A percentile compares a stretch with the other conserved stretches of the same genome.
These are phyloP conservation scores for Russula compacta DNA, from an alignment of 768 basidiomycete species.

Conservation along the genomic window DNA sequence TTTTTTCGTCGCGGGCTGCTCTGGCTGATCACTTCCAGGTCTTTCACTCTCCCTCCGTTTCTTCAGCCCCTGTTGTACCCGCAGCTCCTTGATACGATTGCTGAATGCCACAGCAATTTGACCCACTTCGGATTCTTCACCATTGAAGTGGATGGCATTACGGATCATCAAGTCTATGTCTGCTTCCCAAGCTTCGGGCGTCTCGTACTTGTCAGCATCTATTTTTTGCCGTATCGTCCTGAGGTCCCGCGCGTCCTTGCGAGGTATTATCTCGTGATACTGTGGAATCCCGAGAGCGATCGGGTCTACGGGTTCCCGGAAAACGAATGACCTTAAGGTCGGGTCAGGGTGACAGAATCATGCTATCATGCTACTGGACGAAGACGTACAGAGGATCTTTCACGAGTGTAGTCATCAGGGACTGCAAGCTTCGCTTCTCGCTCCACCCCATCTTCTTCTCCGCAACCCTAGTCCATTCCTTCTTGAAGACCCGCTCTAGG, in stretches of 20 bases:
- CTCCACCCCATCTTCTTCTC: conserved; percentile 65
- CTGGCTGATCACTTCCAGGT: conserved; percentile 41
- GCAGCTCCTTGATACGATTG: conserved; percentile 45
- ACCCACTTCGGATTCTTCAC: conserved; percentile 71
- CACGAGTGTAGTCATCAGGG: conserved; percentile 56
- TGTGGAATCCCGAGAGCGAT: conserved; percentile 72
- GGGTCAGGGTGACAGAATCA: not conserved
- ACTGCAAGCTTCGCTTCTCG: conserved; percentile 74
- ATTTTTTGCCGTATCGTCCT: conserved; percentile 72
- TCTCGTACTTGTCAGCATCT: conserved; percentile 74
- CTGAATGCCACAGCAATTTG: conserved; percentile 42
- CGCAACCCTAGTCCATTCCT: conserved; percentile 75
- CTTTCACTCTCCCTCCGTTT: conserved; percentile 72
- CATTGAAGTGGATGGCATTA: conserved; percentile 89
- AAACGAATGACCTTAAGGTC: conserved; percentile 55
- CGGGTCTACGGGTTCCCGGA: conserved; percentile 86
- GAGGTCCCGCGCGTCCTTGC: conserved; percentile 82
- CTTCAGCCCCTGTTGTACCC: conserved; percentile 41
- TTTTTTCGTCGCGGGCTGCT: conserved; percentile 52
- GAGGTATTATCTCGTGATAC: conserved; percentile 80
- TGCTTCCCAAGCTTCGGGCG: conserved; percentile 67
- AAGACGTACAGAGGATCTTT: conserved; percentile 56
- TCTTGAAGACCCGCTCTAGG: conserved; percentile 69
- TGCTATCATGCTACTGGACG: conserved; percentile 15
- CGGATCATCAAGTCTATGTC: conserved; percentile 82